Evolutionary conservation across 371 early-diverging fungal genomes (phyloP), one percentile per base, ranked within the genome.

Genomic region (Actinomortierella ambigua): DNA sequence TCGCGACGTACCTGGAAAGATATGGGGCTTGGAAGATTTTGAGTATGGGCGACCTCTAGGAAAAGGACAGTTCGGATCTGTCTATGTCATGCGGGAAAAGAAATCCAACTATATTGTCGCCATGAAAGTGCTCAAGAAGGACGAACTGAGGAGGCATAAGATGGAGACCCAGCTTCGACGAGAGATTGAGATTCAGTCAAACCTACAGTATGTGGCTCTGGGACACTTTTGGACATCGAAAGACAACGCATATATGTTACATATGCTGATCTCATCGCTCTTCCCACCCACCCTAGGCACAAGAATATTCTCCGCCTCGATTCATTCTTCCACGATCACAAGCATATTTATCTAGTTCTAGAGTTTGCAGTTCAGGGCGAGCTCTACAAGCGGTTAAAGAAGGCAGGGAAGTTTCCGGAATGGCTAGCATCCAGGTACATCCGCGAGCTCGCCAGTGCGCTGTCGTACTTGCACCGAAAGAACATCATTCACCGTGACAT

Each of bases 181-280:
- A 51, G 99, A 99, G 71, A 91, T 99, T 34, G 99, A 99, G 73
- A 98, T 99, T 59, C 99, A 99, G 70, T 84, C 87, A 7, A 97
- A 96, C 71, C 76, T 99, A 53, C 80, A 94, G 90, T 91, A 84
- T 58, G 68, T 48, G n/a, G 5, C 43, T n/a, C 14, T 18, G n/a
- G 11, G 20, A 27, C 13, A 41, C 39, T 47, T 41, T 65, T 59
- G 1, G 8, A 63, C 20, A 3, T 60, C 17, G 14, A 9, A 24
- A 22, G 53, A n/a, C 11, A 29, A 28, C 26, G 11, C 27, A 53
- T 50, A 48, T 20, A 34, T 34, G 11, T 34, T 34, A 11, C 34
- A 11, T 41, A 1, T 50, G n/a, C 40, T 42, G 42, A 60, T 41
- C 28, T 9, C 47, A 18, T 22, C 47, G 5, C 26, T 26, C 40